phyloP scores from a whole-genome alignment of 2,329 filamentous ascomycete genomes.

The Aschersonia sp. region DNA sequence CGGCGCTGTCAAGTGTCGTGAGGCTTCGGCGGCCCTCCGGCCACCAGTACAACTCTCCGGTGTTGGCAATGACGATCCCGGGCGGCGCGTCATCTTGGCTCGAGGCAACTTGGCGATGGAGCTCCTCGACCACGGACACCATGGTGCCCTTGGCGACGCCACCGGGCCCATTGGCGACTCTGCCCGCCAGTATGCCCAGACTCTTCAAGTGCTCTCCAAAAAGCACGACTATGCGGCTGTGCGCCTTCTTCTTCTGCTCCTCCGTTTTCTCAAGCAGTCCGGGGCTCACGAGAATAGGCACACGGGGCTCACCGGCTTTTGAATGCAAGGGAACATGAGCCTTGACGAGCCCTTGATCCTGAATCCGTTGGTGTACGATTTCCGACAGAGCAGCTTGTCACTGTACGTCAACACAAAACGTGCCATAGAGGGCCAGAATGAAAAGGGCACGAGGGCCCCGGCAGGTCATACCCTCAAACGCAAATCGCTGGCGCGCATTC shows the following conservation, averaged over 20 bases:
- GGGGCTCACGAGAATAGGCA: constrained; percentile 44
- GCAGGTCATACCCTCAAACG: constrained; percentile 47
- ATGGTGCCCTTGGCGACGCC: constrained; percentile 59
- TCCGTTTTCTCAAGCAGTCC: not conserved
- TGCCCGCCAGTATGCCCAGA: constrained; percentile 59
- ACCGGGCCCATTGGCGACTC: constrained; percentile 45
- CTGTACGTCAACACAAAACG: no score
- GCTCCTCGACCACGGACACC: constrained; percentile 42
- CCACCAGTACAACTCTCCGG: constrained; percentile 66
- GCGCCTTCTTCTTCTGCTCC: not conserved
- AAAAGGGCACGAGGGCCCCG: not conserved
- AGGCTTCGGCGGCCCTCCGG: constrained; percentile 46
- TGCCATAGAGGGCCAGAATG: not conserved
- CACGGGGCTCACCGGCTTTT: constrained; percentile 34
- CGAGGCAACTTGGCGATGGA: constrained; percentile 22
- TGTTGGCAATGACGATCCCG: constrained; percentile 62
- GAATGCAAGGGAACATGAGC: constrained; percentile 45
- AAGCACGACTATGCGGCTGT: constrained; percentile 47
- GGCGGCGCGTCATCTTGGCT: constrained; percentile 22
- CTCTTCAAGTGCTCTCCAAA: constrained; percentile 61
- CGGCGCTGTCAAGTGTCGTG: constrained; percentile 39
- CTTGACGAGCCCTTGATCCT: constrained; percentile 41
- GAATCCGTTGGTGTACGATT: constrained; percentile 48
- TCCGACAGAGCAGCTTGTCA: constrained; percentile 43
- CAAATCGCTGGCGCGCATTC: constrained; percentile 61